phyloP scores from a whole-genome alignment of 768 basidiomycete genomes.

The Pulveroboletus sp. region DNA sequence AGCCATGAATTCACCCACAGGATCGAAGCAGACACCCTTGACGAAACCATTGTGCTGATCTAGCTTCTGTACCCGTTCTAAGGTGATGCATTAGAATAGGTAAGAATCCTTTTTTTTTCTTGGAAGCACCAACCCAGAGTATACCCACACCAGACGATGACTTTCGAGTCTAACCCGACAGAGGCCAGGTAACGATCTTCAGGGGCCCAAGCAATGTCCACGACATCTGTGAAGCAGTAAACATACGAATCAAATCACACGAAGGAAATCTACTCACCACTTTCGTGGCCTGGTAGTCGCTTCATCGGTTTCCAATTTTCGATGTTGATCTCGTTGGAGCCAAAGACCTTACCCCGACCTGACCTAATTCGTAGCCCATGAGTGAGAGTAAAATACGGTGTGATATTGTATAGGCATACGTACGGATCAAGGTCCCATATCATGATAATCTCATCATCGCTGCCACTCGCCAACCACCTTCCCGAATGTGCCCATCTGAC shows the following conservation, averaged over 20 bases:
- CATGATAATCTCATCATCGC: slow-evolving; percentile 94
- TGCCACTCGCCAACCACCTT: slow-evolving; percentile 90
- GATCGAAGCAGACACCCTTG: slow-evolving; percentile 99
- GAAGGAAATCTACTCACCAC: slow-evolving; percentile 51
- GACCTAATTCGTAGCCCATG: slow-evolving; percentile 40
- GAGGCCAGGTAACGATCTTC: slow-evolving; percentile 91
- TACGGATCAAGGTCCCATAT: slow-evolving; percentile 97
- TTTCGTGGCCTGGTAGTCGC: slow-evolving; percentile 89
- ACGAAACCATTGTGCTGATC: slow-evolving; percentile 94
- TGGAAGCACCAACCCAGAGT: no score
- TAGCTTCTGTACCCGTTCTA: slow-evolving; percentile 80
- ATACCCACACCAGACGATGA: slow-evolving; percentile 91
- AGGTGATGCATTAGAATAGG: background rate
- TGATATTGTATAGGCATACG: slow-evolving; percentile 26
- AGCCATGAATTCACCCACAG: slow-evolving; percentile 96
- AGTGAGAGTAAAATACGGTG: background rate
- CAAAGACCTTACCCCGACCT: slow-evolving; percentile 86
- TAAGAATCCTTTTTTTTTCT: no score
- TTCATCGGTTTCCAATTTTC: slow-evolving; percentile 97
- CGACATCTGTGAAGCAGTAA: slow-evolving; percentile 63
- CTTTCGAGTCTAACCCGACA: slow-evolving; percentile 86
- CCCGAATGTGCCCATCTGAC: slow-evolving; percentile 95
- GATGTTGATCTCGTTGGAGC: slow-evolving; percentile 91
- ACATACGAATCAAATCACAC: slow-evolving; percentile 1
- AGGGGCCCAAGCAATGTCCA: slow-evolving; percentile 92